Conservation (phyloP, 2,329 filamentous ascomycete genomes). For the Xylariaceae sp. region DNA sequence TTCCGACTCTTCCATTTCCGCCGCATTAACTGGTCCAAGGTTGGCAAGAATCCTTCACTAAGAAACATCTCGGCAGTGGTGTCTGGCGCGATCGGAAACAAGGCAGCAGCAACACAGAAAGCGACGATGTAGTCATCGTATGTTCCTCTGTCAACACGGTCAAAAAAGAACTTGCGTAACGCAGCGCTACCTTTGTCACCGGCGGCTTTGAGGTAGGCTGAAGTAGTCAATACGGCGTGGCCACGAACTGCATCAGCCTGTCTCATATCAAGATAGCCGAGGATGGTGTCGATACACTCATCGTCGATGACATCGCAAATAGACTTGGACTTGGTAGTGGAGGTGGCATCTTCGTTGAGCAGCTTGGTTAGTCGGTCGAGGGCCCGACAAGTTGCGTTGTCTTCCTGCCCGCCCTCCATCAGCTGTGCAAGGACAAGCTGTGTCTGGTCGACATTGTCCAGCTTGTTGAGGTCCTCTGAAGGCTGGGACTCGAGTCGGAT, state of each 20-base stretch:
- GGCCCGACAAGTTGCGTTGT: constrained; percentile 63
- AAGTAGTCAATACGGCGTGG: constrained; percentile 77
- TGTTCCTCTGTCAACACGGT: constrained; percentile 68
- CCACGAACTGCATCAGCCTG: constrained; percentile 70
- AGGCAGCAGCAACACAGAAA: constrained; percentile 84
- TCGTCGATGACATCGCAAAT: constrained; percentile 65
- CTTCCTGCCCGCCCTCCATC: constrained; percentile 87
- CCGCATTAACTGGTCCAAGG: constrained; percentile 72
- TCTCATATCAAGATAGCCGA: constrained; percentile 84
- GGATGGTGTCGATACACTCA: constrained; percentile 78
- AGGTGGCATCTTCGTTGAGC: constrained; percentile 52
- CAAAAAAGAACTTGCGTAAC: constrained; percentile 72
- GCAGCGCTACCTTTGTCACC: constrained; percentile 67
- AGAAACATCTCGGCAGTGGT: constrained; percentile 78
- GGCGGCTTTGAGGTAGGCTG: constrained; percentile 78
- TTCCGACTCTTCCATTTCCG: constrained; percentile 80
- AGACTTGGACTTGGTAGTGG: constrained; percentile 44
- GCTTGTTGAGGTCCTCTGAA: constrained; percentile 25
- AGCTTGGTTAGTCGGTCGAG: constrained; percentile 59
- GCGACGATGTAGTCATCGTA: constrained; percentile 88
- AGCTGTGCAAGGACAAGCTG: constrained; percentile 80
- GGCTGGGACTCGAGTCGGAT: constrained; percentile 24
- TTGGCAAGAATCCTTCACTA: constrained; percentile 79
- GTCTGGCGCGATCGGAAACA: constrained; percentile 82
- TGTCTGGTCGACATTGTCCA: constrained; percentile 53